Conservation (phyloP, 2,329 filamentous ascomycete genomes). For the Fusarium subglutinans region DNA sequence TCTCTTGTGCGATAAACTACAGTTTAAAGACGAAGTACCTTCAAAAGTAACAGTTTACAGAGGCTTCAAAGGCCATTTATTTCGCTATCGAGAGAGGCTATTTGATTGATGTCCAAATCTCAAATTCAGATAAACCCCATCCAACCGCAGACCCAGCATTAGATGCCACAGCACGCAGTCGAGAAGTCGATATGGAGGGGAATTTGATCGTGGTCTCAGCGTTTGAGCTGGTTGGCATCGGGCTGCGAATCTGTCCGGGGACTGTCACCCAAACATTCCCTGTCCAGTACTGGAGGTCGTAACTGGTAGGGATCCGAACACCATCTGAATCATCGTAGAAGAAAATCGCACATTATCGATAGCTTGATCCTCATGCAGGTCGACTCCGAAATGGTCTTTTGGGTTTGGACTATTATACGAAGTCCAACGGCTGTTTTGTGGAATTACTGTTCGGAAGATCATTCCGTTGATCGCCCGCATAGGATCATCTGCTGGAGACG, state of each 20-base stretch:
- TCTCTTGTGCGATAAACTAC: not conserved
- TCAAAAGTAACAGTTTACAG: not conserved
- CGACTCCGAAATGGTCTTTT: not conserved
- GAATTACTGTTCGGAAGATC: not conserved
- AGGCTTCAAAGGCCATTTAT: too few relatives aligned
- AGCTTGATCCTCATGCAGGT: not conserved
- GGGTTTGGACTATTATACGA: not conserved
- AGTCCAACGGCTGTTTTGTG: not conserved
- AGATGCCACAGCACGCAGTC: not conserved
- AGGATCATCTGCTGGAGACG: not conserved
- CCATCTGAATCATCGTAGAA: not conserved
- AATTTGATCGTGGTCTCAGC: not conserved
- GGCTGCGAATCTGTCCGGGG: not conserved
- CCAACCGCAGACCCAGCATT: not conserved
- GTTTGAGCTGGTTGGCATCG: not conserved
- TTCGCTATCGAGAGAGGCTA: not conserved
- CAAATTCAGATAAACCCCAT: not conserved
- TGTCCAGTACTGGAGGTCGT: not conserved
- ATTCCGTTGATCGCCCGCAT: not conserved
- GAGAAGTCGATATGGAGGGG: not conserved
- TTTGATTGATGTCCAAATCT: not conserved
- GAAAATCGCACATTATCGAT: not conserved
- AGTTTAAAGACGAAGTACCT: not conserved
- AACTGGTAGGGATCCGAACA: not conserved
- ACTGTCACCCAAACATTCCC: not conserved